Percentiles rank a stretch among this genome's conserved stretches.
These are phyloP conservation scores for Halophytophthora polymorphica DNA, from an alignment of 352 stramenopile genomes.

Conservation along the genomic window DNA sequence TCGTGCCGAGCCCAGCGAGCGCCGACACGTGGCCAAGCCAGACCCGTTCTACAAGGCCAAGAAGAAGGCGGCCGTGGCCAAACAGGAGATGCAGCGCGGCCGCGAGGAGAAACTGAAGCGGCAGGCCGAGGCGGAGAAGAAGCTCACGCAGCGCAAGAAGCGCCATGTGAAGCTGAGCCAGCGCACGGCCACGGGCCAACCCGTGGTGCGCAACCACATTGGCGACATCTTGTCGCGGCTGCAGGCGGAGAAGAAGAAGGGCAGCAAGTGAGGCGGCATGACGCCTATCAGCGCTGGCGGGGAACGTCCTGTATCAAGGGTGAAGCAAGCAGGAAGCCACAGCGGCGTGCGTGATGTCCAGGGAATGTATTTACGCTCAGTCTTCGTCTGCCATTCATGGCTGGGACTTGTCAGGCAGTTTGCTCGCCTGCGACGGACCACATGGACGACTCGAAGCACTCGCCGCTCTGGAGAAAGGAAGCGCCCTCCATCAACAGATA, in stretches of 20 bases:
- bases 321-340: too few relatives aligned
- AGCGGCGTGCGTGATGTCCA: too few relatives aligned
- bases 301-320: too few relatives aligned
- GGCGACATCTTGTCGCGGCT: conserved; percentile 77
- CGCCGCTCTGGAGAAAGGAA: too few relatives aligned
- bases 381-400: too few relatives aligned
- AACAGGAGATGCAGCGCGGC: conserved; percentile 44
- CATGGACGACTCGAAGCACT: too few relatives aligned
- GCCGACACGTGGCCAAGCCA: conserved; percentile 37
- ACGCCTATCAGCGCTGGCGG: too few relatives aligned
- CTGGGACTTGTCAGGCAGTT: too few relatives aligned
- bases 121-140: conserved; percentile 55
- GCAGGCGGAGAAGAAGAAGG: conserved; percentile 47
- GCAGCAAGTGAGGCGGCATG: conserved; percentile 22
- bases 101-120: conserved; percentile 53
- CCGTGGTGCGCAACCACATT: conserved; percentile 85
- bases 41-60: conserved; percentile 86
- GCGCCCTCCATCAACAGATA: too few relatives aligned
- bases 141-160: conserved; percentile 82
- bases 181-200: conserved; percentile 72
- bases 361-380: too few relatives aligned
- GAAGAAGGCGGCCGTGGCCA: conserved; percentile 60
- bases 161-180: conserved; percentile 84
- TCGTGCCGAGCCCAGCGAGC: conserved; percentile 18
- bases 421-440: too few relatives aligned